These are phyloP conservation scores for Globisporangium okanoganense DNA, from an alignment of 352 stramenopile genomes.

Conservation along the genomic window DNA sequence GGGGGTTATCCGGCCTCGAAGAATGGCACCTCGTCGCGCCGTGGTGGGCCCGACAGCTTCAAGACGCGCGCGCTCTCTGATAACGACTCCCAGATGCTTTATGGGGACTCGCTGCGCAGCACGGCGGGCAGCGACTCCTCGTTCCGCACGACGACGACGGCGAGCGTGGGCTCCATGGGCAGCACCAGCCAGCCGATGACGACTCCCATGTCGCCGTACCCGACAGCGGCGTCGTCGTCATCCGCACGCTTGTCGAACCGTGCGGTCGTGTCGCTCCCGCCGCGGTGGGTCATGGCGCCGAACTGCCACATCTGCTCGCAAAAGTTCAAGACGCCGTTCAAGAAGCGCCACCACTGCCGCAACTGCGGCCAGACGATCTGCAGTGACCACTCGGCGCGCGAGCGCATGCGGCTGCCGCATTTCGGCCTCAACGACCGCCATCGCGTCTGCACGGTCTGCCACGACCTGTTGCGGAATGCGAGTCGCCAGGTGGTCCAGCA, in stretches of 20 bases:
- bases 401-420: constrained; percentile 78
- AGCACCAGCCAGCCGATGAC: not conserved
- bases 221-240: constrained; percentile 19
- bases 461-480: constrained; percentile 66
- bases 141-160: constrained; percentile 28
- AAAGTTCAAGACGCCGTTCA: constrained; percentile 71
- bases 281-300: constrained; percentile 77
- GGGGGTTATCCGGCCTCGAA: constrained; percentile 9
- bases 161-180: constrained; percentile 12
- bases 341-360: constrained; percentile 85
- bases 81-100: constrained; percentile 43
- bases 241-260: constrained; percentile 25
- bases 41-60: constrained; percentile 20
- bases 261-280: constrained; percentile 58
- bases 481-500: constrained; percentile 26
- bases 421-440: constrained; percentile 77
- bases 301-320: constrained; percentile 84
- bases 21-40: not conserved
- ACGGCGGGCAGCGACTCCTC: constrained; percentile 7
- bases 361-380: constrained; percentile 88
- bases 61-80: constrained; percentile 66
- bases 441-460: constrained; percentile 79
- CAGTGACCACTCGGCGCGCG: constrained; percentile 75
- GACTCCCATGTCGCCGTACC: constrained; percentile 22
- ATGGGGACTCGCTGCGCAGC: constrained; percentile 1